Evolutionary conservation across 352 stramenopile species (phyloP).

Genomic region (Peronospora farinosa): DNA sequence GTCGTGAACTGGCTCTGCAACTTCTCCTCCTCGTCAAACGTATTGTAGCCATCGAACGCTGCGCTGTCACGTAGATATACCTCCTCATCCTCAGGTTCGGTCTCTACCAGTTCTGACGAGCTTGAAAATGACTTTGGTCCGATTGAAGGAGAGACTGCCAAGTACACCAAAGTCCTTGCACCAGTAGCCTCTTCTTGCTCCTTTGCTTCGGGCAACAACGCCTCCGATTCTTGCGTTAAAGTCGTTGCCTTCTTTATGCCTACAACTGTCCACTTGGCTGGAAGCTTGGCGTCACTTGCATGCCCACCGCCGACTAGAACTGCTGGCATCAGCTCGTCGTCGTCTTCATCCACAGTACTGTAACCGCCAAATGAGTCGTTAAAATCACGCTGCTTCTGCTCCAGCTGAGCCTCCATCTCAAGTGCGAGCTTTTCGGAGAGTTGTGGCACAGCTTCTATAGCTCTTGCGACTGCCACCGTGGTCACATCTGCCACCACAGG

Average conservation of each 20-base stretch:
- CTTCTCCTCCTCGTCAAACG: constrained; percentile 28
- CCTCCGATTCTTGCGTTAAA: constrained; percentile 9
- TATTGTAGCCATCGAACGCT: constrained; percentile 29
- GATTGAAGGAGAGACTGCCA: constrained; percentile 2
- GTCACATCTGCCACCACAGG: constrained; percentile 7
- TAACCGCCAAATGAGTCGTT: constrained; percentile 38
- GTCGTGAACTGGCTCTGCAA: constrained; percentile 14
- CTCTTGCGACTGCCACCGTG: constrained; percentile 9
- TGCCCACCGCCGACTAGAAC: constrained; percentile 10
- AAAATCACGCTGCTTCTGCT: constrained; percentile 33
- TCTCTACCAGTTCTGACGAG: constrained; percentile 37
- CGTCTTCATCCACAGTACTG: constrained; percentile 41
- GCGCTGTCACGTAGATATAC: constrained; percentile 30
- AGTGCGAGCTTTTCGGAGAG: constrained; percentile 13
- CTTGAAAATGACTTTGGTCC: constrained; percentile 25
- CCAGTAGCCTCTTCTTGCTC: constrained; percentile 6
- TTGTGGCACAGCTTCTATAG: constrained; percentile 2
- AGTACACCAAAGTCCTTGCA: constrained; percentile 1
- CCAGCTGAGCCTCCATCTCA: constrained; percentile 23
- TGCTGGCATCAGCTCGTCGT: constrained; percentile 31
- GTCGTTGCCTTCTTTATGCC: constrained; percentile 16
- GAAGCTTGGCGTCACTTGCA: constrained; percentile 17
- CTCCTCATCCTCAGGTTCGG: constrained; percentile 38
- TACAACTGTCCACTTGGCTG: constrained; percentile 13
- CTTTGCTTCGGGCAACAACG: constrained; percentile 4